These are phyloP conservation scores for Plantago elongata DNA, from an alignment of 257 asterid genomes.

Conservation along the genomic window DNA sequence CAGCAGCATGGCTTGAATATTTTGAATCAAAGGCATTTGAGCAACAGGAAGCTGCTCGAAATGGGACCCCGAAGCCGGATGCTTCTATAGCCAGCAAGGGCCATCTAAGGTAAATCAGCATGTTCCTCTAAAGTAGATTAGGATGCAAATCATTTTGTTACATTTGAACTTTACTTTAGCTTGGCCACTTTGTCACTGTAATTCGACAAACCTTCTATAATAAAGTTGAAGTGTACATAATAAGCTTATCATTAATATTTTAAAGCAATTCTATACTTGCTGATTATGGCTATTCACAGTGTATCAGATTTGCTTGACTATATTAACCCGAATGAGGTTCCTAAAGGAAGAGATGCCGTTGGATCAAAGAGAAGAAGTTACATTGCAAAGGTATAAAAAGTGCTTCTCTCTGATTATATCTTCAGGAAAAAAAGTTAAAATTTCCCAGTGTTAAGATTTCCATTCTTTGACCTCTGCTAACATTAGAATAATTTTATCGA, in stretches of 20 bases:
- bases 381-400: slow-evolving; percentile 51
- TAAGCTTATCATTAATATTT: not conserved
- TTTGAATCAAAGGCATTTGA: slow-evolving; percentile 92
- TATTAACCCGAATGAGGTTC: slow-evolving; percentile 75
- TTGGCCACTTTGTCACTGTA: not conserved
- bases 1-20: slow-evolving; percentile 97
- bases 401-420: slow-evolving; percentile 10
- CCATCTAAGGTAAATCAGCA: slow-evolving; percentile 60
- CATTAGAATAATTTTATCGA: no score
- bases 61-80: slow-evolving; percentile 85
- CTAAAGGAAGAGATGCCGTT: slow-evolving; percentile 62
- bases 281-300: slow-evolving; percentile 40
- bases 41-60: slow-evolving; percentile 94
- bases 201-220: no score
- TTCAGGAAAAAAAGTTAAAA: no score
- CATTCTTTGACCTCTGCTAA: no score
- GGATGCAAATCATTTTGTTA: slow-evolving; percentile 11
- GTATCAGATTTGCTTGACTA: slow-evolving; percentile 92
- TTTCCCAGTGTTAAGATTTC: no score
- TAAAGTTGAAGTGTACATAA: no score
- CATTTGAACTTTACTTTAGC: not conserved
- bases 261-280: slow-evolving; percentile 1
- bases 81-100: slow-evolving; percentile 97
- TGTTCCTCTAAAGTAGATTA: slow-evolving; percentile 9
- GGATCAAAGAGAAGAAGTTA: slow-evolving; percentile 69